A percentile compares a stretch with the other conserved stretches of the same genome.
These are phyloP conservation scores for Kandelia obovata DNA, from an alignment of 345 rosid species.

Conservation along the genomic window DNA sequence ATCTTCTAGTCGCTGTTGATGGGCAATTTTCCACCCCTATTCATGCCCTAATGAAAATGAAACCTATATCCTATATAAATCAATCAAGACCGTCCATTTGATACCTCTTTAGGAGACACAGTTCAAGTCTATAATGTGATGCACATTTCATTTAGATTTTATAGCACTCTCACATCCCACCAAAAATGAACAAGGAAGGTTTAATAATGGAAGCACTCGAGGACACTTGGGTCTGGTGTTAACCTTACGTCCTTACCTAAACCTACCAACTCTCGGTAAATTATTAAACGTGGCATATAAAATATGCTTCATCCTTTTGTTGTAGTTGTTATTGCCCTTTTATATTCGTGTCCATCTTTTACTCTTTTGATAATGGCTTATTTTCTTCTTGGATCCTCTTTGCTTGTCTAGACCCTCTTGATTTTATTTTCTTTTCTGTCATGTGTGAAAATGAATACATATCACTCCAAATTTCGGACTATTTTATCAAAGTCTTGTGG, in stretches of 20 bases:
- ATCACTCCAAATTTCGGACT: too few relatives aligned
- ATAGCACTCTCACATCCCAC: conserved; percentile 1
- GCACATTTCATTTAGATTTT: too few relatives aligned
- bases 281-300: not conserved
- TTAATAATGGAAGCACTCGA: conserved; percentile 7
- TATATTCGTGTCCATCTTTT: not conserved
- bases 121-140: not conserved
- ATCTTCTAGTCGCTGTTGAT: not conserved
- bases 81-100: conserved; percentile 7
- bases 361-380: not conserved
- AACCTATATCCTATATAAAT: not conserved
- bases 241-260: conserved; percentile 45
- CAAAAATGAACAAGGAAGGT: conserved; percentile 4
- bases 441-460: too few relatives aligned
- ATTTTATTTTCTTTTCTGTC: too few relatives aligned
- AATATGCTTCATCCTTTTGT: conserved; percentile 15
- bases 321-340: conserved; percentile 11
- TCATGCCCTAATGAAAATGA: not conserved
- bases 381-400: conserved; percentile 32
- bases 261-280: conserved; percentile 32
- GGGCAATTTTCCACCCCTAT: not conserved
- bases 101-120: conserved; percentile 2
- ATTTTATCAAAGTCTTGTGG: too few relatives aligned
- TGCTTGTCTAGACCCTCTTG: not conserved
- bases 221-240: conserved; percentile 34